Evolutionary conservation across 2,329 filamentous ascomycete genomes (phyloP).

Genomic region (Fonsecaea erecta): DNA sequence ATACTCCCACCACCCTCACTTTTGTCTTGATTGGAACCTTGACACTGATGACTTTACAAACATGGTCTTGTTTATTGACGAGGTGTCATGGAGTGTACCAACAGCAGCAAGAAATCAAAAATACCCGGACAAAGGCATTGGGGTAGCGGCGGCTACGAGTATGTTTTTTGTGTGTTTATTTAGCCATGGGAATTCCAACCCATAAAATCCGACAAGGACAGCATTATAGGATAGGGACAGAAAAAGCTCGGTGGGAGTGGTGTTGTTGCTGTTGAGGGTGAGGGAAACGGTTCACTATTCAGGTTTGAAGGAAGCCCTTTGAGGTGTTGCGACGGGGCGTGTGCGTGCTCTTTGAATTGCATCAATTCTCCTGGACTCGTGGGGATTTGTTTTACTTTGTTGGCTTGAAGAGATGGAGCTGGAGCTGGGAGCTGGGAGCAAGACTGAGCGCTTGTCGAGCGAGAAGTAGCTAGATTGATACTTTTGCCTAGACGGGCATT

Average conservation of each 20-base stretch:
- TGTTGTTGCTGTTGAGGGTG: neutral
- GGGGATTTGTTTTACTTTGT: slow-evolving; percentile 13
- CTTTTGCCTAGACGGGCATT: slow-evolving; percentile 12
- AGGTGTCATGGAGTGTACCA: slow-evolving; percentile 40
- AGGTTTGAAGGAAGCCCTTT: slow-evolving; percentile 20
- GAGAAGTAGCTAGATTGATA: slow-evolving; percentile 33
- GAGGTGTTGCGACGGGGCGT: slow-evolving; percentile 12
- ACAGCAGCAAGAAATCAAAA: slow-evolving; percentile 32
- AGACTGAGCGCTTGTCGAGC: slow-evolving; percentile 12
- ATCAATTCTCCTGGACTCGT: slow-evolving; percentile 29
- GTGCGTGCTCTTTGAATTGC: slow-evolving; percentile 20
- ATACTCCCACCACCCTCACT: slow-evolving; percentile 36
- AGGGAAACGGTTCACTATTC: slow-evolving; percentile 21
- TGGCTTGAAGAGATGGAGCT: slow-evolving; percentile 12
- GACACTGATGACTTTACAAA: slow-evolving; percentile 39
- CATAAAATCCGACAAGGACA: slow-evolving; percentile 14
- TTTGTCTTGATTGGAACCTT: slow-evolving; percentile 38
- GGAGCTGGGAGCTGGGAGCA: neutral
- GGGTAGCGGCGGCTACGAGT: slow-evolving; percentile 16
- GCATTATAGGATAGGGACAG: slow-evolving; percentile 29
- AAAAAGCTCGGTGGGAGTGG: slow-evolving; percentile 9
- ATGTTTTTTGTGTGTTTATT: slow-evolving; percentile 15
- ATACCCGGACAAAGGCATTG: slow-evolving; percentile 29
- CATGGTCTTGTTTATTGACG: slow-evolving; percentile 34
- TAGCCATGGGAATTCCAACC: slow-evolving; percentile 6